These are phyloP conservation scores for Leucocoprinus sp. DNA, from an alignment of 768 basidiomycete species.

Conservation along the genomic window DNA sequence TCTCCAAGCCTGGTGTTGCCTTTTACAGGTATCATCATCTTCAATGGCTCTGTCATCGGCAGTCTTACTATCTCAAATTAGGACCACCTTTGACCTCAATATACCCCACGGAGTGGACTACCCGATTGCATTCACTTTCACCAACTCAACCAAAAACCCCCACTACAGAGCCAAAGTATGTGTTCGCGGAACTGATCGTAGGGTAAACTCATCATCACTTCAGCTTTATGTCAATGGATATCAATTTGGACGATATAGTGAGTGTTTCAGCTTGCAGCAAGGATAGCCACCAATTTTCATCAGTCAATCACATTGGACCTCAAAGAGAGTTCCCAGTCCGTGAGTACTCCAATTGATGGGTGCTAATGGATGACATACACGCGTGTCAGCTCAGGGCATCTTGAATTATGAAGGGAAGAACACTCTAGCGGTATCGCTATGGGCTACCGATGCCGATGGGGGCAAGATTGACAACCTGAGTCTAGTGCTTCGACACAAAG, in stretches of 20 bases:
- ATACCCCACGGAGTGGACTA: slow-evolving; percentile 40
- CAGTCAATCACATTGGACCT: slow-evolving; percentile 37
- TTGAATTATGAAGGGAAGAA: slow-evolving; percentile 39
- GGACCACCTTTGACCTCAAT: slow-evolving; percentile 35
- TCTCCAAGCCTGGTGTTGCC: slow-evolving; percentile 34
- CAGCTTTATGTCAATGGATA: slow-evolving; percentile 38
- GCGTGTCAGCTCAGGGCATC: slow-evolving; percentile 37
- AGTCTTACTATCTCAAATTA: slow-evolving; percentile 9
- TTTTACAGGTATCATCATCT: slow-evolving; percentile 33
- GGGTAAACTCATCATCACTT: background rate
- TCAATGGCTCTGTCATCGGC: background rate
- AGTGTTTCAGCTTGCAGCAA: slow-evolving; percentile 10
- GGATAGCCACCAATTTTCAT: background rate
- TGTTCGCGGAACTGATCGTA: background rate
- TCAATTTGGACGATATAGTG: slow-evolving; percentile 37
- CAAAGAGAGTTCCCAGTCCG: slow-evolving; percentile 35
- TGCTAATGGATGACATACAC: background rate
- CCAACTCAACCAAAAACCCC: slow-evolving; percentile 37
- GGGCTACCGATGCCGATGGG: slow-evolving; percentile 33
- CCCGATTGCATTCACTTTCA: slow-evolving; percentile 35
- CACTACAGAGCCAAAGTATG: slow-evolving; percentile 34
- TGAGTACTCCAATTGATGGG: slow-evolving; percentile 18
- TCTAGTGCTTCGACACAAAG: slow-evolving; percentile 29
- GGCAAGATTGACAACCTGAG: slow-evolving; percentile 32
- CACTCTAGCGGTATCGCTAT: slow-evolving; percentile 40